Evolutionary conservation across 805 yeast species (phyloP).

Genomic region (Limtongozyma cylindracea): DNA sequence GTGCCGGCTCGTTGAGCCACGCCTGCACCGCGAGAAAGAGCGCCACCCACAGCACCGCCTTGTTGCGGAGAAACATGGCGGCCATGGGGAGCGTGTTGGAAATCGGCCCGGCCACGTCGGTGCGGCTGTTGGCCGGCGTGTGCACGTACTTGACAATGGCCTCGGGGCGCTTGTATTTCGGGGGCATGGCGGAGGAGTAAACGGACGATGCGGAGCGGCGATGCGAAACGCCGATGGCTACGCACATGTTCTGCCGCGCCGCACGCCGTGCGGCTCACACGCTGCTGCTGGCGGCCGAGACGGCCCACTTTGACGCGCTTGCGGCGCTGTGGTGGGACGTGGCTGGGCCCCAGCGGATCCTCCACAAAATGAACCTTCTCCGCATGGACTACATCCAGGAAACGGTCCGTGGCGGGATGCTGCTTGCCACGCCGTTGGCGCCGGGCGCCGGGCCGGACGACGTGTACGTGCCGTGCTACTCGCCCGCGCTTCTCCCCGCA

Average conservation of each 20-base stretch:
- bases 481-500: constrained; percentile 35
- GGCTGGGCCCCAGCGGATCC: constrained; percentile 74
- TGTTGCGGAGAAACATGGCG: constrained; percentile 37
- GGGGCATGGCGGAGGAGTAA: too few relatives aligned
- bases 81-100: constrained; percentile 42
- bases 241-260: too few relatives aligned
- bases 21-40: constrained; percentile 22
- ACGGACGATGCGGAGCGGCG: too few relatives aligned
- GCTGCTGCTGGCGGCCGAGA: constrained; percentile 40
- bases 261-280: too few relatives aligned
- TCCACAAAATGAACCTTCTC: constrained; percentile 82
- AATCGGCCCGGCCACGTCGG: constrained; percentile 16
- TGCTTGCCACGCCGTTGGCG: too few relatives aligned
- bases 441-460: constrained; percentile 11
- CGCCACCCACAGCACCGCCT: constrained; percentile 29
- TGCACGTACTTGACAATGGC: constrained; percentile 25
- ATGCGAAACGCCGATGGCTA: too few relatives aligned
- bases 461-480: constrained; percentile 60
- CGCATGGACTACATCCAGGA: constrained; percentile 69
- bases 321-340: constrained; percentile 99
- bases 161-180: too few relatives aligned
- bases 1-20: constrained; percentile 16
- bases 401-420: constrained; percentile 18
- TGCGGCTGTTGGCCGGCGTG: constrained; percentile 18
- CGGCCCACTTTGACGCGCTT: constrained; percentile 57